phyloP scores from a whole-genome alignment of 495 filamentous ascomycete genomes.

The Aspergillus baeticus region DNA sequence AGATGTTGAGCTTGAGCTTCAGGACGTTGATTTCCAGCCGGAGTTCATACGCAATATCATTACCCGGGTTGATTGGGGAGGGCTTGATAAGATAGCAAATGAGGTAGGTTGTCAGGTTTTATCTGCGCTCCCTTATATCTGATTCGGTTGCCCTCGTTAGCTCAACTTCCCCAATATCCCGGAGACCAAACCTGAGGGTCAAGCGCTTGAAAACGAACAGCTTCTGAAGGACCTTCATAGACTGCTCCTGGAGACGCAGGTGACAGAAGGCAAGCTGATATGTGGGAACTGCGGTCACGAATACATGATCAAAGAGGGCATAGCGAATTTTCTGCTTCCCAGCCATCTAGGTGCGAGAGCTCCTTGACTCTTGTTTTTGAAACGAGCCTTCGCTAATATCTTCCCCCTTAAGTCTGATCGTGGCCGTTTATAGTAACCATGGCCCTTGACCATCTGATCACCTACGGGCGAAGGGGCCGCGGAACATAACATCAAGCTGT shows the following conservation, averaged over 20 bases:
- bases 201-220: constrained; percentile 59
- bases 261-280: constrained; percentile 80
- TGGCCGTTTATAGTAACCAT: too few relatives aligned
- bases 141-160: constrained; percentile 24
- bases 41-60: constrained; percentile 78
- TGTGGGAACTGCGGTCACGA: constrained; percentile 91
- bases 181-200: constrained; percentile 57
- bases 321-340: constrained; percentile 93
- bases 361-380: background rate
- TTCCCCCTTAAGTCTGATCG: background rate
- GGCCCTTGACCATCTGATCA: background rate
- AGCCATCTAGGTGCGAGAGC: constrained; percentile 73
- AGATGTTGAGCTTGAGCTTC: constrained; percentile 82
- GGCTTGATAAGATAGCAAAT: constrained; percentile 65
- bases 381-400: background rate
- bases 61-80: constrained; percentile 85
- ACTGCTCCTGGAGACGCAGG: constrained; percentile 85
- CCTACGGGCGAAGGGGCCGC: too few relatives aligned
- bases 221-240: constrained; percentile 74
- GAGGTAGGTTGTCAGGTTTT: constrained; percentile 59
- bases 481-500: too few relatives aligned
- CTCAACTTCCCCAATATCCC: constrained; percentile 82
- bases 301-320: constrained; percentile 90
- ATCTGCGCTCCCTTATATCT: background rate
- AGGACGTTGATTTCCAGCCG: constrained; percentile 76